Base-by-base conservation (phyloP, 139 green algal species). In the Ettlia oleoabundans region DNA sequence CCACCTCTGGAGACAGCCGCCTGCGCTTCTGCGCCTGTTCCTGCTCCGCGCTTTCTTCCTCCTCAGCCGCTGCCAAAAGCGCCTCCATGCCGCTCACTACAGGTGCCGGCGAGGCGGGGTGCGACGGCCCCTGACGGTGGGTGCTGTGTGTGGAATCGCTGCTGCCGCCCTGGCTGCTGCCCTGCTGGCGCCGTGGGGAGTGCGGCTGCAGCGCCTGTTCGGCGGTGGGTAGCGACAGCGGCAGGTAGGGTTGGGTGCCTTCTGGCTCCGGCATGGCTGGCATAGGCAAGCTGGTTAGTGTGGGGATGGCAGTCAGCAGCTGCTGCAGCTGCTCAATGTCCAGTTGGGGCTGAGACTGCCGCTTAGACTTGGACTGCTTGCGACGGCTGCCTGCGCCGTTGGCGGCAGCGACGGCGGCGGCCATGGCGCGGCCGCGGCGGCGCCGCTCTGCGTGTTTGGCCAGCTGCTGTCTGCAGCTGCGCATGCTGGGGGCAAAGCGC, bases 401-500 rank as follows among this genome's bases (percentile, higher is more conserved):
- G 35, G 22, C 15, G 67, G 19, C 40, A 6, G 67, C 35, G 9
- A 3, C 19, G 6, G 37, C 67, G 6, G 67, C 67, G 38, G 67
- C 67, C 38, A 75, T 26, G 22, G 67, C 38, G 24, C 47, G 71
- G 28, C 37, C 18, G 65, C 69, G 61, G 38, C 75, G 75, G n/a
- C 78, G 78, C 22, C 78, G 78, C 43, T 51, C 66, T 0, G 66
- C 67, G 37, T 84, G 78, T 15, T 51, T 51, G n/a, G 52, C 61
- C 66, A 84, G 78, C 41, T 74, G 51, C 65, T 58, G 63, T 3
- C 78, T 51, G 52, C 78, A 84, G 47, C 33, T 62, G 47, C 69
- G 68, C 33, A 52, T 41, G 35, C 37, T 63, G 53, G 71, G 80
- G 22, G 84, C 83, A 62, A 90, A 90, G 8, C 66, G 80, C 3